phyloP scores from a whole-genome alignment of 345 rosid genomes.

The Diplotaxis tenuifolia region DNA sequence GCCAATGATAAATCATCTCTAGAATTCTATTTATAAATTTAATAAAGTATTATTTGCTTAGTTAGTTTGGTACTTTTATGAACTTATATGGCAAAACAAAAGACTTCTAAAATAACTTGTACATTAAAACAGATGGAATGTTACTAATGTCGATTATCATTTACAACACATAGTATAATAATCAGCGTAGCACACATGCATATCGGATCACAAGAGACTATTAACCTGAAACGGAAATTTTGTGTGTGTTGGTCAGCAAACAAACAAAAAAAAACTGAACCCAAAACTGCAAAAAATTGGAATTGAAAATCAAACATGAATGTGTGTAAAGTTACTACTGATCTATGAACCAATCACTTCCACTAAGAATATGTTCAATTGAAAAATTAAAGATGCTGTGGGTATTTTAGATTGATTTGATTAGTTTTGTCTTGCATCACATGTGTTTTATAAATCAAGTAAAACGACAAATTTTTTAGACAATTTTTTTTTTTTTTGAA shows the following conservation, averaged over 20 bases:
- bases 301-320: neutral
- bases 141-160: neutral
- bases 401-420: slow-evolving; percentile 14
- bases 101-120: neutral
- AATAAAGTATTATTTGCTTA: neutral
- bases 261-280: neutral
- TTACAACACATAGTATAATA: neutral
- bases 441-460: neutral
- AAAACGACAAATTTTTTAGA: slow-evolving; percentile 1
- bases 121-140: neutral
- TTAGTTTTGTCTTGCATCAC: slow-evolving; percentile 9
- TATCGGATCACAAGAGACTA: neutral
- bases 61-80: neutral
- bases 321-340: neutral
- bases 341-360: neutral
- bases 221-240: neutral
- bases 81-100: neutral
- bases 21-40: neutral
- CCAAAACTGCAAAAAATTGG: neutral
- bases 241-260: neutral
- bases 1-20: neutral
- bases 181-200: neutral
- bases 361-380: neutral
- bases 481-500: no score
- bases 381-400: slow-evolving; percentile 7